Base-by-base conservation (phyloP, 257 asterid genomes). In the Gentiana macrophylla region DNA sequence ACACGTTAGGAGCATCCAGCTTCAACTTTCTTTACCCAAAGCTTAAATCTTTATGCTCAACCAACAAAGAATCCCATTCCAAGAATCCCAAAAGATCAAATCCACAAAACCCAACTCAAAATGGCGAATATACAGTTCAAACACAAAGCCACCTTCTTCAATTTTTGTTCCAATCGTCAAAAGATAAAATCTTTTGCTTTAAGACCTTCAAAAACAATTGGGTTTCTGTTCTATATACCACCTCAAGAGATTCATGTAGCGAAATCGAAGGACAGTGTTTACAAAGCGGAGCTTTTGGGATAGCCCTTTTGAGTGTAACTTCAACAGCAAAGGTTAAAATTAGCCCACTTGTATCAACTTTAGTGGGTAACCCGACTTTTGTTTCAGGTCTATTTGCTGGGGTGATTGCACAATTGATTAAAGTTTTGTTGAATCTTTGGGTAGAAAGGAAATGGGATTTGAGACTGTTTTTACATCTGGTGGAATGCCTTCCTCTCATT, bases 401-500 rank as follows among this genome's bases (percentile, higher is more conserved):
- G 94, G 67, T 76, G 2, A 52, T 64, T 34, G 95, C 95, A 3
- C 97, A 89, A 48, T 83, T 88, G 1, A 63, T 66, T 70, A 89
- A 89, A 66, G 86, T 89, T 41, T 75, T 89, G 67, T 74, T 86
- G 80, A 86, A 86, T 49, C 86, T 84, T 12, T 84, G 74, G 59
- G 82, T 89, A 70, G 94, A 89, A 78, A 81, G 83, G 69, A 84
- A 66, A 65, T 89, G 97, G 94, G 95, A 89, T 66, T 67, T 86
- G 10, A 81, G 72, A 72, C 56, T 86, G 4, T 73, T 89, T 83
- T 77, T 64, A 82, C 94, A 10, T 89, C 86, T 2, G 97, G 97
- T 13, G 97, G 84, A 44, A 80, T 80, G 96, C 93, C 97, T 49
- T 89, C 97, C 43, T 86, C 97, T 2, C 97, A 89, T 35, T 79